Base-by-base conservation (phyloP, 2,329 filamentous ascomycete species). In the Fusarium phyllophilum region DNA sequence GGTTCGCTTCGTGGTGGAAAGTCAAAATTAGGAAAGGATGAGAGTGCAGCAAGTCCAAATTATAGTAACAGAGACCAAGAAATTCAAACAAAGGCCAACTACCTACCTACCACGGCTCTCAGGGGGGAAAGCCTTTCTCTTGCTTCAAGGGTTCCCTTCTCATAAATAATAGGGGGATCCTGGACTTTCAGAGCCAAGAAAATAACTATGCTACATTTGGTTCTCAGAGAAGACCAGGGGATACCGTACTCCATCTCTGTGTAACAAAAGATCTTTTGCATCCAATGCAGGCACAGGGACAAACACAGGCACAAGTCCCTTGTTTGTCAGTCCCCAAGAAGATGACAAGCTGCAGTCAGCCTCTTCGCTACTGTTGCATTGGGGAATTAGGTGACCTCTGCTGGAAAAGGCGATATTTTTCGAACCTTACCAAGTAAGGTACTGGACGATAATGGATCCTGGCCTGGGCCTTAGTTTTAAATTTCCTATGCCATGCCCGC, bases 311-410 rank as follows among this genome's bases (percentile, higher is more conserved):
- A 52, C 54, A 58, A 34, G 61, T 45, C 42, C 42, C 20, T 38
- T 61, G 42, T 64, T 65, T 61, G 67, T 22, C 44, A 56, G 52
- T 62, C 31, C 34, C 49, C 39, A 41, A 48, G 29, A 49, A 62
- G 48, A 49, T 68, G 62, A 74, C 55, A 72, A 68, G 54, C 54
- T 72, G 71, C 71, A 74, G 45, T 57, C 48, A 72, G 62, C 63
- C 67, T 74, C 24, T 68, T 68, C 18, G 34, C 31, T 31, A 57
- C 44, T 24, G 31, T 62, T 52, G 45, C 62, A 55, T 55, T 58
- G 20, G 41, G 41, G 55, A 58, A 46, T 68, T 74, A 54, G 60
- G 48, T 52, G 41, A 62, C 62, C 54, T 51, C 17, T 52, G 13
- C 48, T 38, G 34, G 46, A 34, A 59, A 33, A 46, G 29, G 36